These are phyloP conservation scores for Penicillium steckii DNA, from an alignment of 495 filamentous ascomycete species.

Conservation along the genomic window DNA sequence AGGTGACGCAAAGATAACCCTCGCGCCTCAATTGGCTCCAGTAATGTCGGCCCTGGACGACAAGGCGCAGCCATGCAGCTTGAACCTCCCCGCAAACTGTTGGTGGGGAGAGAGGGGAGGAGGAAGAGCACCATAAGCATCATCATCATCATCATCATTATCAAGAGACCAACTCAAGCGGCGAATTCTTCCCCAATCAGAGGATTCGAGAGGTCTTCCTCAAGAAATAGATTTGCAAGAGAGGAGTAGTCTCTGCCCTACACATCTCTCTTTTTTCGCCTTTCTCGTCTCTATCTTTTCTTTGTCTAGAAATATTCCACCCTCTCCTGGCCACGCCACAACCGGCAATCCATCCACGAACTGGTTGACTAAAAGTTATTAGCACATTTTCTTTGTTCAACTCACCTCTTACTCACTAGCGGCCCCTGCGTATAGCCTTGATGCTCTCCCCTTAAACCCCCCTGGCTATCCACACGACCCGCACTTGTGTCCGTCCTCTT, in stretches of 20 bases:
- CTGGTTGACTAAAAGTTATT: neutral
- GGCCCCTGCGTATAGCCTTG: neutral
- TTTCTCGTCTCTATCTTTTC: constrained; percentile 6
- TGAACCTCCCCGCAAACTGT: neutral
- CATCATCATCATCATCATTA: neutral
- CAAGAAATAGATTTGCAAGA: neutral
- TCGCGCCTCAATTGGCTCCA: neutral
- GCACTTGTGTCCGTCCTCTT: constrained; percentile 11
- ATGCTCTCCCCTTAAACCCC: constrained; percentile 9
- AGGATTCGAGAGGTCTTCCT: neutral
- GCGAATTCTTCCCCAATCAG: neutral
- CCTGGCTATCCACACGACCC: constrained; percentile 13
- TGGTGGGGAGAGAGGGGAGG: neutral
- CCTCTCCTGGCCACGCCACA: constrained; percentile 7
- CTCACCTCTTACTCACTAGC: neutral
- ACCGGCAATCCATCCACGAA: neutral
- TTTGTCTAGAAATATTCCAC: constrained; percentile 4
- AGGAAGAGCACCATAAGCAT: too few relatives aligned
- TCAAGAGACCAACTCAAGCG: neutral
- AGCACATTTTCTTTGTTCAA: neutral
- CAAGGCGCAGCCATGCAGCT: neutral
- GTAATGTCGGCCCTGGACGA: neutral
- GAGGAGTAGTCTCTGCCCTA: neutral
- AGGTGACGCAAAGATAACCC: neutral
- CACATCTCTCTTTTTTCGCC: neutral